Percentiles rank a stretch among this genome's conserved stretches.
Evolutionary conservation across 257 asterid genomes (phyloP).

Genomic region (Primulina huaijiensis): DNA sequence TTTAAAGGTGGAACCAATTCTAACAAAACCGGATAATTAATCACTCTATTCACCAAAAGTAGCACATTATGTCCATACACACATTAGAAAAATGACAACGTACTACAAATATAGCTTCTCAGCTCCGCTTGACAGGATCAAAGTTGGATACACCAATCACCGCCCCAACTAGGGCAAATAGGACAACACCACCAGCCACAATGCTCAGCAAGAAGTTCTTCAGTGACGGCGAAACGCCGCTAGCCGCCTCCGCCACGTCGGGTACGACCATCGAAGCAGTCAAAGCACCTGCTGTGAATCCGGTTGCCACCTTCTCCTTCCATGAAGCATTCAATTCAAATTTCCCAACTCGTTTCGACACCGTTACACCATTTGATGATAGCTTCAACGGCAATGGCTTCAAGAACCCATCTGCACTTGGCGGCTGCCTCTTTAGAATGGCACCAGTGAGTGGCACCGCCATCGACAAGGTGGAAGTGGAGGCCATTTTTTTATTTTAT

Average conservation of each 20-base stretch:
- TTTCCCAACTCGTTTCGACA: not conserved
- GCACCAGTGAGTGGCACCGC: not conserved
- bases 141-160: constrained; percentile 55
- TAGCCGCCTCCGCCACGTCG: not conserved
- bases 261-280: not conserved
- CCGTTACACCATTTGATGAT: not conserved
- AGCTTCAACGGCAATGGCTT: not conserved
- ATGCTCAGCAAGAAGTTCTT: constrained; percentile 52
- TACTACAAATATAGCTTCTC: not conserved
- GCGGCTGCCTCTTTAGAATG: not conserved
- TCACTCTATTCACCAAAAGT: not conserved
- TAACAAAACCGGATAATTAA: too few relatives aligned
- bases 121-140: constrained; percentile 62
- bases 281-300: not conserved
- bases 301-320: not conserved
- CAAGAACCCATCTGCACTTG: not conserved
- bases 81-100: not conserved
- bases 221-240: constrained; percentile 37
- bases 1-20: too few relatives aligned
- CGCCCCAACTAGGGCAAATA: constrained; percentile 35
- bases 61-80: too few relatives aligned
- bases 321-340: not conserved
- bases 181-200: constrained; percentile 43
- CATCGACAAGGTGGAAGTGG: not conserved
- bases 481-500: not conserved